Base-by-base conservation (phyloP, 495 filamentous ascomycete genomes). In the Annulohypoxylon maeteangense region DNA sequence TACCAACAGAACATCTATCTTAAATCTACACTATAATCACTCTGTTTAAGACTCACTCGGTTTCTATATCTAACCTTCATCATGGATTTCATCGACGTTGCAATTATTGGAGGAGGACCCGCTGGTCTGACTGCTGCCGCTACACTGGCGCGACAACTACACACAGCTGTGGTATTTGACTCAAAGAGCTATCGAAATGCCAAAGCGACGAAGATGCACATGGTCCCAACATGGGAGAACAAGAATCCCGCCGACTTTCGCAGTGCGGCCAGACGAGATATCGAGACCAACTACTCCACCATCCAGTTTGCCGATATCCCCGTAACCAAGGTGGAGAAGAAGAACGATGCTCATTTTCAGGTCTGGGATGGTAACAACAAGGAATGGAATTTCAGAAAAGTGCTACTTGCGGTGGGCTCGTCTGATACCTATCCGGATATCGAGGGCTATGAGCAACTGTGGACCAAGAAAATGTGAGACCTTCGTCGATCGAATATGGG, bases 41-140 rank as follows among this genome's bases (percentile, higher is more conserved):
- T n/a, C n/a, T n/a, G n/a, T n/a, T n/a, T n/a, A n/a, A n/a, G n/a
- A n/a, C n/a, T n/a, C n/a, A n/a, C n/a, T n/a, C n/a, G n/a, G 8
- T 45, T 45, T 11, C 1, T 45, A n/a, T 18, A n/a, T 18, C 40
- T 1, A 45, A 45, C 27, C 47, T 51, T 51, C 8, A n/a, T 16
- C 31, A 67, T 67, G 64, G 45, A 51, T 11, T 56, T 66, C 32
- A 77, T 72, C 22, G 85, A 87, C 53, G 78, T 75, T 42, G 72
- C 85, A 11, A 83, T 88, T 61, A 79, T 88, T 47, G 86, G 86
- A 48, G 82, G 77, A 18, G 86, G 86, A 0, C 84, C 85, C 18
- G 81, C 83, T 8, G 86, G 84, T 7, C 78, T 87, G 4, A 70
- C 81, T 8, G 76, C 77, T 3, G 85, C 84, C 7, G 34, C 65